Conservation (phyloP, 768 basidiomycete species). For the Naganishia randhawae region DNA sequence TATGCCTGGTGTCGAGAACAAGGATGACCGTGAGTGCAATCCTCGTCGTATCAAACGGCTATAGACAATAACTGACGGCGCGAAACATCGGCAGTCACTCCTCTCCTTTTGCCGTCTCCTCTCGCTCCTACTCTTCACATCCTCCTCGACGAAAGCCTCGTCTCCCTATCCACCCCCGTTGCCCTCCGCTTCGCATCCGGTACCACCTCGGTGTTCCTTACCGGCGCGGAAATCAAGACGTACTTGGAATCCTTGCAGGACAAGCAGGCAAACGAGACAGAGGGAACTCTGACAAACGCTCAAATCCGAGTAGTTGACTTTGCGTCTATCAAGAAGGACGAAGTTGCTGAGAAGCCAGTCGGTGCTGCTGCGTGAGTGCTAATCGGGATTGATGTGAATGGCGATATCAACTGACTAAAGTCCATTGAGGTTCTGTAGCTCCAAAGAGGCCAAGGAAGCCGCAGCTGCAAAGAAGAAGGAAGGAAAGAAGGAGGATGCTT, state of each 20-base stretch:
- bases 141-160: constrained; percentile 74
- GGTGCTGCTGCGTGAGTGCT: constrained; percentile 40
- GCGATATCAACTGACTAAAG: neutral
- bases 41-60: constrained; percentile 20
- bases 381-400: neutral
- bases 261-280: constrained; percentile 3
- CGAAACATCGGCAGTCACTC: constrained; percentile 64
- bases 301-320: constrained; percentile 76
- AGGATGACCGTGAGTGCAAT: constrained; percentile 70
- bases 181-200: constrained; percentile 73
- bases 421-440: constrained; percentile 5
- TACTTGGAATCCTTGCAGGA: constrained; percentile 68
- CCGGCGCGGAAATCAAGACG: constrained; percentile 67
- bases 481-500: constrained; percentile 75
- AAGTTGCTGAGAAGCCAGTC: constrained; percentile 34
- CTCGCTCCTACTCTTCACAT: constrained; percentile 62
- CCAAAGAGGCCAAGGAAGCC: constrained; percentile 35
- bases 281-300: constrained; percentile 33
- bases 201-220: constrained; percentile 68
- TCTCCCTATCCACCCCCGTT: constrained; percentile 63
- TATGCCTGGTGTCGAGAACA: constrained; percentile 64
- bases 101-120: constrained; percentile 68
- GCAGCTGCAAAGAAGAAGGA: constrained; percentile 38
- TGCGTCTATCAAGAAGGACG: constrained; percentile 58
- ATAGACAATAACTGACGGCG: constrained; percentile 21